Percentiles rank a stretch among this genome's conserved stretches.
Evolutionary conservation across 2,329 filamentous ascomycete species (phyloP).

Genomic region (Lasiodiplodia citricola): DNA sequence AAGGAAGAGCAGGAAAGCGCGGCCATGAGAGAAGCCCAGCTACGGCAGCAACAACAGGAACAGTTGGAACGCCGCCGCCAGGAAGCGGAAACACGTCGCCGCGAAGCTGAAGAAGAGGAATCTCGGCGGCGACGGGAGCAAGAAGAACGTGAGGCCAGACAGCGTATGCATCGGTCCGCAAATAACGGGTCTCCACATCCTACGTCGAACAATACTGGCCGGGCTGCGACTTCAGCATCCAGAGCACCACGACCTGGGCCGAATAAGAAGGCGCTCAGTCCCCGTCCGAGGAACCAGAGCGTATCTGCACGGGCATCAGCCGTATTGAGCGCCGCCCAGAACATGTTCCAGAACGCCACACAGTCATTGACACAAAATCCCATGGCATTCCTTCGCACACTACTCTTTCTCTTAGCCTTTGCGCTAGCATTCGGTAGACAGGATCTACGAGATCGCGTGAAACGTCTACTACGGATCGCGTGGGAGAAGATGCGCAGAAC

Average conservation of each 20-base stretch:
- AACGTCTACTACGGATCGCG: slow-evolving; percentile 68
- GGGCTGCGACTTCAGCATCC: slow-evolving; percentile 16
- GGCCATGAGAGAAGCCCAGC: slow-evolving; percentile 67
- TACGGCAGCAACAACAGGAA: slow-evolving; percentile 65
- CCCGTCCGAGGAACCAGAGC: slow-evolving; percentile 45
- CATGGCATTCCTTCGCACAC: slow-evolving; percentile 62
- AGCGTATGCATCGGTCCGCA: slow-evolving; percentile 26
- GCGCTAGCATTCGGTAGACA: slow-evolving; percentile 75
- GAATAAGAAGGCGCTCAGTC: slow-evolving; percentile 31
- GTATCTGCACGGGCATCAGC: slow-evolving; percentile 18
- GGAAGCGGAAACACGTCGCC: slow-evolving; percentile 42
- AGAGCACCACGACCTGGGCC: slow-evolving; percentile 33
- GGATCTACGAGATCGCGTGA: slow-evolving; percentile 75
- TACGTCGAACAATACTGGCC: slow-evolving; percentile 33
- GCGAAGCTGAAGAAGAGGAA: slow-evolving; percentile 49
- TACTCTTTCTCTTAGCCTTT: slow-evolving; percentile 82
- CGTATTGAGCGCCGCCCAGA: slow-evolving; percentile 47
- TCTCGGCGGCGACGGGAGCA: slow-evolving; percentile 47
- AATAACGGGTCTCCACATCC: slow-evolving; percentile 36
- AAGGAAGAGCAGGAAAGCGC: slow-evolving; percentile 81
- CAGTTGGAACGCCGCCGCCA: slow-evolving; percentile 58
- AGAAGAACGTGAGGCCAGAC: slow-evolving; percentile 41
- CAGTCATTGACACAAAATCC: slow-evolving; percentile 61
- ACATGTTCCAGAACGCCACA: slow-evolving; percentile 56
- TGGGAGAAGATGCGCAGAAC: slow-evolving; percentile 86